Evolutionary conservation across 2,329 filamentous ascomycete species (phyloP).

Genomic region (Ophiosphaerella korrae): DNA sequence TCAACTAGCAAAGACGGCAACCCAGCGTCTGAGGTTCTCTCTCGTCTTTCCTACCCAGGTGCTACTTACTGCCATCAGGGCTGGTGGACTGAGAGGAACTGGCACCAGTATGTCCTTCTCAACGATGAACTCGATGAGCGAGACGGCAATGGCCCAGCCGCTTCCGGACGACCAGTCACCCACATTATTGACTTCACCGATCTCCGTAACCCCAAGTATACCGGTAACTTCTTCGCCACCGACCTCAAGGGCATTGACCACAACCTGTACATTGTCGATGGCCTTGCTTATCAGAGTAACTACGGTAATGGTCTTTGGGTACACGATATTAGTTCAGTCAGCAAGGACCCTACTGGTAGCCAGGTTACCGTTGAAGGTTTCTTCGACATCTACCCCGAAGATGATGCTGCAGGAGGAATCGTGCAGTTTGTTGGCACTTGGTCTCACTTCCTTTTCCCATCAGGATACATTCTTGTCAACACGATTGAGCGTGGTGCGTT

Average conservation of each 20-base stretch:
- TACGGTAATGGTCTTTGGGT: slow-evolving; percentile 49
- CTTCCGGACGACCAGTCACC: slow-evolving; percentile 40
- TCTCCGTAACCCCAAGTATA: slow-evolving; percentile 45
- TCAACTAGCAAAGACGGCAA: slow-evolving; percentile 59
- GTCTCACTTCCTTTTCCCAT: slow-evolving; percentile 47
- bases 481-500: slow-evolving; percentile 47
- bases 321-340: slow-evolving; percentile 48
- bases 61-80: slow-evolving; percentile 64
- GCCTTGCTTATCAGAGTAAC: slow-evolving; percentile 50
- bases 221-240: slow-evolving; percentile 48
- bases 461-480: slow-evolving; percentile 45
- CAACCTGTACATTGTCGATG: slow-evolving; percentile 52
- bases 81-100: slow-evolving; percentile 54
- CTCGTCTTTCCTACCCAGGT: slow-evolving; percentile 59
- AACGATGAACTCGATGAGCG: slow-evolving; percentile 44
- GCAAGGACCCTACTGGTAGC: slow-evolving; percentile 44
- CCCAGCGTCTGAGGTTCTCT: slow-evolving; percentile 61
- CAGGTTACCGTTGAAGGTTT: slow-evolving; percentile 49
- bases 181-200: slow-evolving; percentile 44
- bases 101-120: slow-evolving; percentile 41
- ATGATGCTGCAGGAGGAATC: slow-evolving; percentile 44
- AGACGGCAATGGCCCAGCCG: slow-evolving; percentile 32
- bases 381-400: slow-evolving; percentile 51
- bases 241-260: slow-evolving; percentile 49
- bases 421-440: slow-evolving; percentile 51